Conservation (phyloP, 352 stramenopile species). For the Peronospora tabacina region DNA sequence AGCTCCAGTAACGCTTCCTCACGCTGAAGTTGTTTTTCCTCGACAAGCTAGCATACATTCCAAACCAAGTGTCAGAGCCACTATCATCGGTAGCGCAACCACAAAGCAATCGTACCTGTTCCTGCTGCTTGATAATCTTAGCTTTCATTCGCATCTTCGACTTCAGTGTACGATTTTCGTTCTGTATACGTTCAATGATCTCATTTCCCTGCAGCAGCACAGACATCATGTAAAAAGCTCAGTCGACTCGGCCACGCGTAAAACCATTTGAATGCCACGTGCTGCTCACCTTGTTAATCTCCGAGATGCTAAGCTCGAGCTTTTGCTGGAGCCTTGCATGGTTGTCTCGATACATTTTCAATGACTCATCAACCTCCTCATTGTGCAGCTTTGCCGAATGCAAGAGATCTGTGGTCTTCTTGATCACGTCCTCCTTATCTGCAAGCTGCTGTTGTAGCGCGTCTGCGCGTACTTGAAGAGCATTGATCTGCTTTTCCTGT, state of each 20-base stretch:
- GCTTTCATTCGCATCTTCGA: slow-evolving; percentile 82
- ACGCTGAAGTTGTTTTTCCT: slow-evolving; percentile 71
- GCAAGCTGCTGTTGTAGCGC: slow-evolving; percentile 68
- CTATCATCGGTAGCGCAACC: background rate
- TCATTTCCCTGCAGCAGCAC: slow-evolving; percentile 60
- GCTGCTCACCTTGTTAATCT: slow-evolving; percentile 83
- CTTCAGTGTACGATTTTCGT: slow-evolving; percentile 66
- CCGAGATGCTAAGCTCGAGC: slow-evolving; percentile 80
- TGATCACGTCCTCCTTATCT: slow-evolving; percentile 70
- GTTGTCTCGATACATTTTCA: slow-evolving; percentile 86
- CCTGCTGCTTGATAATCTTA: slow-evolving; percentile 87
- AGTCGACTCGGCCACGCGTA: background rate
- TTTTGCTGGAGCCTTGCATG: slow-evolving; percentile 79
- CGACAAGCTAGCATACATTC: slow-evolving; percentile 35
- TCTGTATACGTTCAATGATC: slow-evolving; percentile 86
- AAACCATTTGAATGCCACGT: background rate
- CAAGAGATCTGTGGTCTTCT: slow-evolving; percentile 64
- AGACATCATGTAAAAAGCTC: background rate
- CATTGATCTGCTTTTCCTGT: slow-evolving; percentile 79
- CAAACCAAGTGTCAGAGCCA: slow-evolving; percentile 2
- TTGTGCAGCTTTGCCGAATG: slow-evolving; percentile 62
- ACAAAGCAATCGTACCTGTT: slow-evolving; percentile 34
- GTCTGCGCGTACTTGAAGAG: slow-evolving; percentile 57
- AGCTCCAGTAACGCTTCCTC: slow-evolving; percentile 55
- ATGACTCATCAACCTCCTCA: slow-evolving; percentile 77